Evolutionary conservation across 257 asterid species (phyloP), one percentile per base, ranked within the genome.

Genomic region (Solanum sejunctum): DNA sequence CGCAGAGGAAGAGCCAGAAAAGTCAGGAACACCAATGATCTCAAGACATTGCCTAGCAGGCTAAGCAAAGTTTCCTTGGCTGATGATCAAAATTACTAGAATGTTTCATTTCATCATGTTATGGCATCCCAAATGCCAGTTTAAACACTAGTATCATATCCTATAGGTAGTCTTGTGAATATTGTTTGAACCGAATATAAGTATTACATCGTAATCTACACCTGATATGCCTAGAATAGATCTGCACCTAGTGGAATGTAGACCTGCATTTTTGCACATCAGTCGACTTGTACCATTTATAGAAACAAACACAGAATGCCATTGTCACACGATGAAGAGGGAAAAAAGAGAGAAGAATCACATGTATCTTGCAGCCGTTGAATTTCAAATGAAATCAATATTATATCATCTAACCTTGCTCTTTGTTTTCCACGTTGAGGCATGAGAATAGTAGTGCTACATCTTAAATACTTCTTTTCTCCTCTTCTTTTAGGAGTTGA

Each of bases 61-160:
- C 91, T 92, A 67, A 89, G 93, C 92, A 90, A 80, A 90, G 94
- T 90, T 63, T 89, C 92, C 69, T 71, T 87, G 80, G 93, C 93
- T 85, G 90, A 91, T 55, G 85, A 60, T 49, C 83, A 86, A 71
- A 84, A 84, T 39, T 12, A 36, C 57, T 20, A 79, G 72, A 58
- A 78, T 78, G 83, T 78, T 51, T 16, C 64, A 28, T 52, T 23
- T 21, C 28, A 52, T 52, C 49, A 16, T 18, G 41, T 26, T 52
- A 78, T 16, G 83, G 49, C 11, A 78, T 52, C 64, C 41, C 64
- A 16, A 78, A 6, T 78, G 41, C 49, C 64, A 52, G 63, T 28
- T 21, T 13, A 75, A 23, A 6, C 61, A 49, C 10, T 26, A 26
- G 47, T 78, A 10, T 52, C 64, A 17, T 13, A 51, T 77, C 81